Conservation (phyloP, 768 basidiomycete genomes). For the Amanita molliuscula region DNA sequence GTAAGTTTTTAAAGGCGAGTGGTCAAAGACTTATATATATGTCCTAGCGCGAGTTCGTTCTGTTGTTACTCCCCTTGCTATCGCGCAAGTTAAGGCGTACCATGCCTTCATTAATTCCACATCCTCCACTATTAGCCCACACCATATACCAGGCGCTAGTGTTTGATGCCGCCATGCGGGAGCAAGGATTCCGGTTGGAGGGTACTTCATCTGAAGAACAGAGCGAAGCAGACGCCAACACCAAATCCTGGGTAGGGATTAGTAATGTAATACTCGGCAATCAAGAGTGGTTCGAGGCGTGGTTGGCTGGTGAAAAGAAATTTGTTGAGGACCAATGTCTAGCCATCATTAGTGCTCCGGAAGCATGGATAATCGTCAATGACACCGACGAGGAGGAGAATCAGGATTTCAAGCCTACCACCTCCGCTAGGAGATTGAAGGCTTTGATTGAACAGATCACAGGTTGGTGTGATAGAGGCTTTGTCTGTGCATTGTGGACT, state of each 20-base stretch:
- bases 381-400: conserved; percentile 38
- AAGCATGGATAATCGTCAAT: conserved; percentile 81
- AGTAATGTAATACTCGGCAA: conserved; percentile 75
- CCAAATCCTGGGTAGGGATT: conserved; percentile 57
- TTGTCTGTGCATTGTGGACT: background rate
- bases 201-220: conserved; percentile 32
- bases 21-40: conserved; percentile 1
- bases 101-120: conserved; percentile 60
- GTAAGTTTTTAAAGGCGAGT: conserved; percentile 11
- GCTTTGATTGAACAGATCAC: conserved; percentile 88
- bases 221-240: conserved; percentile 11
- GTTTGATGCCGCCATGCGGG: conserved; percentile 73
- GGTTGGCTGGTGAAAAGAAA: conserved; percentile 82
- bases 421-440: conserved; percentile 75
- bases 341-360: conserved; percentile 65
- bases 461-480: conserved; percentile 31
- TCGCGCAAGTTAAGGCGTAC: conserved; percentile 67
- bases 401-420: conserved; percentile 55
- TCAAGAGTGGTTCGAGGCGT: conserved; percentile 83
- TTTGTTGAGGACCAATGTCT: conserved; percentile 86
- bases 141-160: conserved; percentile 88
- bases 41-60: conserved; percentile 73
- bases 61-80: conserved; percentile 68
- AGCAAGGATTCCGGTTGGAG: conserved; percentile 59
- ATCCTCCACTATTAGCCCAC: conserved; percentile 85